Base-by-base conservation (phyloP, 768 basidiomycete genomes). In the Pluteus cervinus region DNA sequence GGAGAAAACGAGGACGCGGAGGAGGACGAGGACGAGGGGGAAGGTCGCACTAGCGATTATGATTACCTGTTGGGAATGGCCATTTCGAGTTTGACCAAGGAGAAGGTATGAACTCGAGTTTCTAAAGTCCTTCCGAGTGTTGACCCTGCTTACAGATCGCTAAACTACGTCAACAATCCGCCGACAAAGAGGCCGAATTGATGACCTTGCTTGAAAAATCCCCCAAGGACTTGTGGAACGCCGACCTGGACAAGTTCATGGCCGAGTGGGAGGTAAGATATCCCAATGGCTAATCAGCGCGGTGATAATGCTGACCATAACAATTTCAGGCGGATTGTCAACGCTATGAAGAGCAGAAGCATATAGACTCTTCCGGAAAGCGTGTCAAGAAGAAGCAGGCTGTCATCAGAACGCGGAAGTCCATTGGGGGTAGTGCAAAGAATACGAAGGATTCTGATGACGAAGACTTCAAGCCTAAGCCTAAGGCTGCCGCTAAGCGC, bases 61-160 rank as follows among this genome's bases (percentile, higher is more conserved):
- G 93, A 99, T 55, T 98, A 99, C 60, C 62, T 99, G 36, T 65
- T 99, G 41, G 80, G 88, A 11, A 98, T 99, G 94, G 66, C 90
- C 1, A 94, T 99, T 53, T 92, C 79, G 71, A 94, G 84, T 62
- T 66, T 99, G 68, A 99, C 94, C 1, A 81, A 75, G 50, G 94
- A 98, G 62, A 93, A 84, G 79, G 89, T 86, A 37, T 5, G n/a
- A n/a, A n/a, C 57, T 43, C 9, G 32, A n/a, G 29, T n/a, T 24
- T 35, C 4, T 18, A 23, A 17, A 4, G 24, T 12, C 33, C 20
- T 26, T 21, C 24, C 30, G 24, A 23, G 29, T 36, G 24, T 36
- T 47, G 29, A 39, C 34, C 18, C 24, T 34, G 14, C 39, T 21
- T 17, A 15, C 43, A 92, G 87, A 92, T 96, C 49, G 86, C 83